phyloP scores from a whole-genome alignment of 139 green algal species.

The Astrephomene gubernaculifera region DNA sequence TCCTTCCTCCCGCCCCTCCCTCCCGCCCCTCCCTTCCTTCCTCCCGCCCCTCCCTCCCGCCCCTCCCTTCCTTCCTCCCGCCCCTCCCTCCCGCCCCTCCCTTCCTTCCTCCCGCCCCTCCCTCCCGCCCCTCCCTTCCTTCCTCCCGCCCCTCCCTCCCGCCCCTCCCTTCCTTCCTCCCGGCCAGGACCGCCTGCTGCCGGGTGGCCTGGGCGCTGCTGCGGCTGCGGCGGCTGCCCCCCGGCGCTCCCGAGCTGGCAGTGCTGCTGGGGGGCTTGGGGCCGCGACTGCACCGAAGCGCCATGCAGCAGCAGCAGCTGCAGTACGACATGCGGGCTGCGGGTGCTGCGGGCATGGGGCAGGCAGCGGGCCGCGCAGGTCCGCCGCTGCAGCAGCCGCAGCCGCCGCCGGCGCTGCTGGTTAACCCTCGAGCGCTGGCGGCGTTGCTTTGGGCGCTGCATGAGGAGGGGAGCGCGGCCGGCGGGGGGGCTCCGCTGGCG shows the following conservation, averaged over 20 bases:
- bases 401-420: background rate
- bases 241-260: background rate
- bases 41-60: too few relatives aligned
- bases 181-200: constrained; percentile 6
- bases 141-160: background rate
- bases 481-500: too few relatives aligned
- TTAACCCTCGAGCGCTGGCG: constrained; percentile 11
- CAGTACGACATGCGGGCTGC: too few relatives aligned
- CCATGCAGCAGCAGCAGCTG: background rate
- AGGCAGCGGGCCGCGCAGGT: background rate
- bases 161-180: background rate
- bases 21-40: too few relatives aligned
- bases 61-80: too few relatives aligned
- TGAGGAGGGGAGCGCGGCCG: background rate
- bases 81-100: too few relatives aligned
- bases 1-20: too few relatives aligned
- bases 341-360: too few relatives aligned
- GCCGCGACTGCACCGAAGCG: background rate
- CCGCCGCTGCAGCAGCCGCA: background rate
- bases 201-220: constrained; percentile 16
- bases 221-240: background rate
- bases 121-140: too few relatives aligned
- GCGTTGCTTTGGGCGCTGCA: background rate
- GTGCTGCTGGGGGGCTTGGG: background rate
- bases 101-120: too few relatives aligned